Evolutionary conservation across 2,329 filamentous ascomycete genomes (phyloP).

Genomic region (Alternaria panax): DNA sequence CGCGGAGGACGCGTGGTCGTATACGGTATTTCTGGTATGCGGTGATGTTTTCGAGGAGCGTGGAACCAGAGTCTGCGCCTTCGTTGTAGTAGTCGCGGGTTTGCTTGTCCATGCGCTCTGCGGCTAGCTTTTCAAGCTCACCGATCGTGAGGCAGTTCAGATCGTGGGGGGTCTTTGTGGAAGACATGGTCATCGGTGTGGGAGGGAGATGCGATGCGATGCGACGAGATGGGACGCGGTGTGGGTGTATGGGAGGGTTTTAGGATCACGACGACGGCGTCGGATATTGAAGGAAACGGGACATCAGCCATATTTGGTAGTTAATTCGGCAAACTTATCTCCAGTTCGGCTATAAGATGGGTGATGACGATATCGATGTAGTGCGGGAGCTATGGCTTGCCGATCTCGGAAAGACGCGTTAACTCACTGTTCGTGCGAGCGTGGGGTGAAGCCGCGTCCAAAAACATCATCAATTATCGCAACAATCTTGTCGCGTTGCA

Average conservation of each 20-base stretch:
- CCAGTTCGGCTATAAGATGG: constrained; percentile 14
- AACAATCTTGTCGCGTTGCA: neutral
- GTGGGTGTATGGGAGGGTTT: neutral
- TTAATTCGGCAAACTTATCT: neutral
- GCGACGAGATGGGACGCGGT: neutral
- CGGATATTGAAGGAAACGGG: constrained; percentile 4
- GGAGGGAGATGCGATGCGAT: neutral
- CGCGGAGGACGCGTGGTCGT: constrained; percentile 49
- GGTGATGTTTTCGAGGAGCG: constrained; percentile 36
- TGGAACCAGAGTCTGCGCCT: constrained; percentile 34
- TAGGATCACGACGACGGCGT: neutral
- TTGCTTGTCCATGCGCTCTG: constrained; percentile 42
- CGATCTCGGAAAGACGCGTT: constrained; percentile 19
- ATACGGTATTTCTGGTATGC: constrained; percentile 44
- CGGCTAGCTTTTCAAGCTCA: constrained; percentile 36
- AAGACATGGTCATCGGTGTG: constrained; percentile 16
- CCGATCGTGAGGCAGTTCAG: constrained; percentile 39
- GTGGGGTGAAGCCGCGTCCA: neutral
- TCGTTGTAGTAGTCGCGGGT: constrained; percentile 41
- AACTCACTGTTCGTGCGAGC: constrained; percentile 8
- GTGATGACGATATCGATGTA: constrained; percentile 23
- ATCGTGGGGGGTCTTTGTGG: constrained; percentile 23
- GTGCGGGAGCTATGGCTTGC: constrained; percentile 14
- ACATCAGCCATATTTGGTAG: neutral
- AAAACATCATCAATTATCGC: too few species aligned